Evolutionary conservation across 139 green algal genomes (phyloP).

Genomic region (Ettlia oleoabundans): DNA sequence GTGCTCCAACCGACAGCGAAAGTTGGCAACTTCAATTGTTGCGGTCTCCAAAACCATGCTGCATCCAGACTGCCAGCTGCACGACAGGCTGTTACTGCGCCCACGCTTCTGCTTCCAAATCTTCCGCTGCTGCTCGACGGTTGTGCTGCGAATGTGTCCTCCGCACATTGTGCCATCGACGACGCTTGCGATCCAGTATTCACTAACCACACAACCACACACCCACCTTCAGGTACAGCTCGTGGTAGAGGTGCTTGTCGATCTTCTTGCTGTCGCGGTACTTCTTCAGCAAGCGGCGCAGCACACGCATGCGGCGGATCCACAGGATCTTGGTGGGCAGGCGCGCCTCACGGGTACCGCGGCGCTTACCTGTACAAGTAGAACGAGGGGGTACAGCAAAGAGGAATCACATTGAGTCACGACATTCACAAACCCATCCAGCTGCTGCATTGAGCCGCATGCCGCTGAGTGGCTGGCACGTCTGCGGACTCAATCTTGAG

Average conservation of each 20-base stretch:
- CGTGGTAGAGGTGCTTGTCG: conserved; percentile 99
- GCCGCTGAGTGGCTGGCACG: too few species aligned
- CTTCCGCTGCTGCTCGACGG: too few species aligned
- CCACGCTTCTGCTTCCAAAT: too few species aligned
- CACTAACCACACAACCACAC: not conserved
- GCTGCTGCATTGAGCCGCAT: too few species aligned
- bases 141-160: not conserved
- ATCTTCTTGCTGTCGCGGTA: conserved; percentile 99
- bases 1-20: too few species aligned
- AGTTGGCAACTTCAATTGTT: too few species aligned
- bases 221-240: conserved; percentile 95
- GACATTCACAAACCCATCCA: too few species aligned
- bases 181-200: not conserved
- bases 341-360: conserved; percentile 96
- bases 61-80: not conserved
- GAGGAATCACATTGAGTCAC: too few species aligned
- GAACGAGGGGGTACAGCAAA: too few species aligned
- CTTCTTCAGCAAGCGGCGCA: conserved; percentile 96
- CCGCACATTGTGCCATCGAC: not conserved
- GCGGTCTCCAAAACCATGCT: too few species aligned
- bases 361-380: conserved; percentile 90
- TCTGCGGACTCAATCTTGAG: too few species aligned
- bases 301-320: conserved; percentile 95
- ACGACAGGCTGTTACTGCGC: not conserved
- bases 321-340: conserved; percentile 98